Evolutionary conservation across 306 rosid species (phyloP).

Genomic region (Vicia sativa): DNA sequence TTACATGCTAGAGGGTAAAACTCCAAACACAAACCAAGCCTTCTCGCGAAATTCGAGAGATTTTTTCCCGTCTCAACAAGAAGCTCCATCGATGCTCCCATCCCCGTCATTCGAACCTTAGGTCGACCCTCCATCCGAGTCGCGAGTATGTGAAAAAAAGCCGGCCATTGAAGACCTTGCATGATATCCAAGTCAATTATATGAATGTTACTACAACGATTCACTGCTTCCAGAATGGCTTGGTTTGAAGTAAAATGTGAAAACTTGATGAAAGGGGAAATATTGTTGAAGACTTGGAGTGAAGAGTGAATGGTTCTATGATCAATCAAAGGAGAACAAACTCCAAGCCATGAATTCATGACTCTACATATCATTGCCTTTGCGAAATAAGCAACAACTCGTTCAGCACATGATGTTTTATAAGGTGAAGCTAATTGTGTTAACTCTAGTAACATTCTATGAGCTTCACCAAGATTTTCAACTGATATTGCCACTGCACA

Average conservation of each 20-base stretch:
- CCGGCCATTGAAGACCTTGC: constrained; percentile 95
- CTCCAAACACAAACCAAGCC: constrained; percentile 66
- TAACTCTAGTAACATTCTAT: constrained; percentile 65
- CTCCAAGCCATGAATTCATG: constrained; percentile 70
- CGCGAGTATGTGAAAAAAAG: constrained; percentile 77
- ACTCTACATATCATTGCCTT: constrained; percentile 78
- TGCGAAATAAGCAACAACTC: constrained; percentile 78
- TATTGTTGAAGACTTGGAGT: constrained; percentile 70
- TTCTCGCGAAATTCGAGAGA: constrained; percentile 63
- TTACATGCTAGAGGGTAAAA: constrained; percentile 62
- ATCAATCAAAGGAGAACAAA: constrained; percentile 60
- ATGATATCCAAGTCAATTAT: constrained; percentile 86
- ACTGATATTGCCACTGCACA: constrained; percentile 84
- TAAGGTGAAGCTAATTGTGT: constrained; percentile 78
- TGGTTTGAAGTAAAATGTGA: constrained; percentile 92
- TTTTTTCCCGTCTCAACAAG: constrained; percentile 69
- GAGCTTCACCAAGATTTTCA: constrained; percentile 73
- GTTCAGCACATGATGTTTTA: constrained; percentile 74
- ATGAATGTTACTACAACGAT: constrained; percentile 52
- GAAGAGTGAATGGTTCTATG: constrained; percentile 55
- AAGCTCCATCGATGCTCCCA: constrained; percentile 68
- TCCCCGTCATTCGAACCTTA: constrained; percentile 61
- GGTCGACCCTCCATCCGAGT: constrained; percentile 70
- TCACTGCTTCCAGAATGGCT: constrained; percentile 81
- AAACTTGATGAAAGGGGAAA: constrained; percentile 83